These are phyloP conservation scores for Clonostachys rosea DNA, from an alignment of 2,329 filamentous ascomycete genomes.

Conservation along the genomic window DNA sequence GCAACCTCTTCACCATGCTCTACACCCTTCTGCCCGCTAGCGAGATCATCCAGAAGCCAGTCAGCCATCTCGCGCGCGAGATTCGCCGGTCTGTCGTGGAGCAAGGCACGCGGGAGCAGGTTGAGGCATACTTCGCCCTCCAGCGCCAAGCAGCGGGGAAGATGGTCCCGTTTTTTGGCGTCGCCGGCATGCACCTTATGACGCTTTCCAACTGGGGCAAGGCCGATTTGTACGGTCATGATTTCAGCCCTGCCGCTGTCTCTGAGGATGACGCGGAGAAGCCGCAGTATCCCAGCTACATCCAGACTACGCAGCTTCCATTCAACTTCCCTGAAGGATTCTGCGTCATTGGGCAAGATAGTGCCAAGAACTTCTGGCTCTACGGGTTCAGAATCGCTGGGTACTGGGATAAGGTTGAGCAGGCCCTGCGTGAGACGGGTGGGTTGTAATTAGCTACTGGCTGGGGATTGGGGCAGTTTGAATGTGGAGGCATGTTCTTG, in stretches of 20 bases:
- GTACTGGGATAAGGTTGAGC: conserved; percentile 12
- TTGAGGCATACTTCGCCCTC: conserved; percentile 22
- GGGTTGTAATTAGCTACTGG: too few relatives aligned
- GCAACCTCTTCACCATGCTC: conserved; percentile 14
- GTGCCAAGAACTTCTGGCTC: conserved; percentile 22
- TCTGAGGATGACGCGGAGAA: neutral
- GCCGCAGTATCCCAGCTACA: conserved; percentile 8
- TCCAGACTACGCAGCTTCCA: conserved; percentile 4
- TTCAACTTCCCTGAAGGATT: conserved; percentile 10
- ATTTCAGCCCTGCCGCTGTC: neutral
- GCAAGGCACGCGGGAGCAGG: conserved; percentile 22
- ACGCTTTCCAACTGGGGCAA: conserved; percentile 24
- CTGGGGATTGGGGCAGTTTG: too few relatives aligned
- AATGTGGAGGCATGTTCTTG: too few relatives aligned
- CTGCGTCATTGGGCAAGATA: conserved; percentile 21
- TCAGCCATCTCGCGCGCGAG: conserved; percentile 15
- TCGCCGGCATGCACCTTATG: conserved; percentile 19
- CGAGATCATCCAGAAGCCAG: conserved; percentile 18
- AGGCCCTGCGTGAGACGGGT: neutral
- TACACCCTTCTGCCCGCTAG: conserved; percentile 9
- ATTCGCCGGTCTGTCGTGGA: conserved; percentile 19
- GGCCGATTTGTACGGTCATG: conserved; percentile 5
- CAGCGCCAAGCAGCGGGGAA: conserved; percentile 7
- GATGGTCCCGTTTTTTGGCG: conserved; percentile 21
- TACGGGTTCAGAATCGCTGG: conserved; percentile 8